These are phyloP conservation scores for Apostasia ramifera DNA, from an alignment of 106 monocot genomes.

Conservation along the genomic window DNA sequence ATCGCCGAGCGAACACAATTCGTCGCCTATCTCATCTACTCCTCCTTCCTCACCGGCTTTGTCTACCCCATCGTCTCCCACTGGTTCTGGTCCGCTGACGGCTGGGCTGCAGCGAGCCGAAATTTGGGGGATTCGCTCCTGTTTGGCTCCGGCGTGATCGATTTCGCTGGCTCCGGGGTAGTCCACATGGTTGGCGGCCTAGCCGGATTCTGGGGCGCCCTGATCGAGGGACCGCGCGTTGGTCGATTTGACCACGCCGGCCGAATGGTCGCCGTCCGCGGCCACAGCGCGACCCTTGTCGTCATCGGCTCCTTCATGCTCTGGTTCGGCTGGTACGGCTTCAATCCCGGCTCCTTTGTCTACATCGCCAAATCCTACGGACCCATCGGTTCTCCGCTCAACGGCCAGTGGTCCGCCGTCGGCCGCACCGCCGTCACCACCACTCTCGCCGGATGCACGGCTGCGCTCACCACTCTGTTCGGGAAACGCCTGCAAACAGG, in stretches of 20 bases:
- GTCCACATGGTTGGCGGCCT: conserved; percentile 16
- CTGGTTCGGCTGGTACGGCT: conserved; percentile 18
- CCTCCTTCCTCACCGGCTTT: conserved; percentile 35
- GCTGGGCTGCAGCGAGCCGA: neutral
- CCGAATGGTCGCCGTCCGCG: conserved; percentile 7
- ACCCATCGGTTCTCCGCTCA: conserved; percentile 3
- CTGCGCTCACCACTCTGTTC: conserved; percentile 30
- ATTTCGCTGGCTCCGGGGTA: conserved; percentile 10
- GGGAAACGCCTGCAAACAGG: conserved; percentile 16
- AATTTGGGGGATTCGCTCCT: conserved; percentile 1
- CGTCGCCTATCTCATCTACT: conserved; percentile 38
- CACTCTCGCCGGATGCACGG: conserved; percentile 26
- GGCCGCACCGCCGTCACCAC: conserved; percentile 33
- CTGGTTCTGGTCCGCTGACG: conserved; percentile 8
- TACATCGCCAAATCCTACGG: conserved; percentile 21
- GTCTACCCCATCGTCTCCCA: conserved; percentile 30
- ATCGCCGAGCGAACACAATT: conserved; percentile 33
- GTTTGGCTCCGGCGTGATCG: conserved; percentile 11
- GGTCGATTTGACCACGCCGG: conserved; percentile 23
- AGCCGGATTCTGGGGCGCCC: conserved; percentile 7
- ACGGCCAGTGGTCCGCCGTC: conserved; percentile 14
- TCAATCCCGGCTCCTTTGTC: conserved; percentile 20
- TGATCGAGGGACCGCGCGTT: conserved; percentile 13
- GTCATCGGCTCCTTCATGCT: conserved; percentile 29
- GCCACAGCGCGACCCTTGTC: conserved; percentile 20